Base-by-base conservation (phyloP, 2,329 filamentous ascomycete genomes). In the Zymoseptoria crescenta region DNA sequence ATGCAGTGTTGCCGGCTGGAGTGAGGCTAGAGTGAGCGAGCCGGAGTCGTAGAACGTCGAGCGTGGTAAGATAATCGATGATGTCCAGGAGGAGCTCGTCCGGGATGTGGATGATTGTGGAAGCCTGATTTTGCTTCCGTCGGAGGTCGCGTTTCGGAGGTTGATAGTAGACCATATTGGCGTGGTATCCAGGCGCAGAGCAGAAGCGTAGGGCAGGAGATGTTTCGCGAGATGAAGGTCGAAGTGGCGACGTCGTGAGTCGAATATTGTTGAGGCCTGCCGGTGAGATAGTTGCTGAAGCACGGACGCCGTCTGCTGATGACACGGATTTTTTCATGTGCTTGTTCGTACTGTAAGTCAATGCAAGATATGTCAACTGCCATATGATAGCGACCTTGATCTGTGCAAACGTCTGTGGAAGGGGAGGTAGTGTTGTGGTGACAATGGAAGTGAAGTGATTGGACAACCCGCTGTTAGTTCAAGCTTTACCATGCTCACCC, bases 71-170 rank as follows among this genome's bases (percentile, higher is more conserved):
- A 24, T 56, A 3, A 4, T 56, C 24, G 27, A 63, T 24, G 9
- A 63, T 56, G 7, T 56, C 16, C 3, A 62, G 58, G 3, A 62
- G 20, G 13, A 65, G 50, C 48, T 65, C 63, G 19, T 59, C 51
- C 3, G 63, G 59, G 9, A 65, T 52, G 28, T 59, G 54, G 13
- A 49, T 59, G 24, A 65, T 59, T 20, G 28, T 50, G 24, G 30
- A 20, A 9, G 8, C 48, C 10, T 21, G 8, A 45, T 52, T 58
- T 13, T 28, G 27, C 54, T 28, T 56, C 20, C 35, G 41, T 24
- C 45, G 55, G 16, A 30, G 55, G 5, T 54, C 56, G n/a, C 53
- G 54, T 8, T 27, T 10, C 19, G 55, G 54, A 4, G 21, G 24
- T 3, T 49, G 21, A 27, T 55, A 52, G 57, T 54, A 55, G 19